Conservation (phyloP, 257 asterid genomes). For the Solanum habrochaites region DNA sequence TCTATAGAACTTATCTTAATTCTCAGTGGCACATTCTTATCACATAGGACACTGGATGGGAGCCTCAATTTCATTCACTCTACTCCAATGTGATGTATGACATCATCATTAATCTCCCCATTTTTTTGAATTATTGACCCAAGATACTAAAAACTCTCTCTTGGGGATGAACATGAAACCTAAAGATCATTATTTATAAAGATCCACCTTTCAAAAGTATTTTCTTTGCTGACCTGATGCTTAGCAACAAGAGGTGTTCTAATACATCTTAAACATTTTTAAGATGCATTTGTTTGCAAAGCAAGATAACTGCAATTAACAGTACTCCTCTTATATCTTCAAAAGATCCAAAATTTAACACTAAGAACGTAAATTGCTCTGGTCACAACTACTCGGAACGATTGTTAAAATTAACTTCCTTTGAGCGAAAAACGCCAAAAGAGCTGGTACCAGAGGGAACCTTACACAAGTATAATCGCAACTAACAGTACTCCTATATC, state of each 20-base stretch:
- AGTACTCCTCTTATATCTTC: neutral
- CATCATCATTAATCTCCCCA: neutral
- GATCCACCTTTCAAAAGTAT: neutral
- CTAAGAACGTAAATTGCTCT: neutral
- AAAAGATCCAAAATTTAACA: neutral
- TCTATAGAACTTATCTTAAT: neutral
- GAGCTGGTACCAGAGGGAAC: neutral
- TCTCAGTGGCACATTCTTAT: neutral
- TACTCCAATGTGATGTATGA: neutral
- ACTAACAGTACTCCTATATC: neutral
- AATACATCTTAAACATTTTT: neutral
- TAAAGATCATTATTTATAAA: neutral
- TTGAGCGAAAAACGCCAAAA: neutral
- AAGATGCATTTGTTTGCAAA: neutral
- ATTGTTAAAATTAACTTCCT: neutral
- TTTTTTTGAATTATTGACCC: neutral
- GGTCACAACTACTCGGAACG: neutral
- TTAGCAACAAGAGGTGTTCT: neutral
- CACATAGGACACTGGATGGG: neutral
- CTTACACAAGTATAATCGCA: neutral
- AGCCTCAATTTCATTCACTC: neutral
- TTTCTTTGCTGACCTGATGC: neutral
- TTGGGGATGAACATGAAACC: neutral
- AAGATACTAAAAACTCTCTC: neutral
- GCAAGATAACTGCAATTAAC: neutral